Conservation (phyloP, 2,329 filamentous ascomycete species). For the Sporothrix brasiliensis region DNA sequence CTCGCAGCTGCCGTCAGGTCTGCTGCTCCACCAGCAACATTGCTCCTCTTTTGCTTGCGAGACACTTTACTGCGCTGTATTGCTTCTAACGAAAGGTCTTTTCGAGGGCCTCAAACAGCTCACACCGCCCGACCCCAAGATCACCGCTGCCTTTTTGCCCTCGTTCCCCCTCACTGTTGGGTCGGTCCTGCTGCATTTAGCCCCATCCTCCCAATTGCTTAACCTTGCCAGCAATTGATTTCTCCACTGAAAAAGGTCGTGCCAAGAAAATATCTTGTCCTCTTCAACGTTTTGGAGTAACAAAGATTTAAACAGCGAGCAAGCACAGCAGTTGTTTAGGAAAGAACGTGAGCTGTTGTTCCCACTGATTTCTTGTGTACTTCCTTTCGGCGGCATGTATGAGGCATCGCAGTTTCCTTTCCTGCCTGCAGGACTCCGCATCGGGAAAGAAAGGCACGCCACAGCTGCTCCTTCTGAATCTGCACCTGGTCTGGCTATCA, state of each 20-base stretch:
- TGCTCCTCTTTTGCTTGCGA: not conserved
- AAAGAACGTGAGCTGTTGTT: not conserved
- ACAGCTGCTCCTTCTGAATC: conserved; percentile 9
- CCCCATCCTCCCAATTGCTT: not conserved
- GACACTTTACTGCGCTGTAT: not conserved
- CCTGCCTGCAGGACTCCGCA: not conserved
- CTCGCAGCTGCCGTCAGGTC: not conserved
- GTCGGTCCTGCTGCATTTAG: conserved; percentile 10
- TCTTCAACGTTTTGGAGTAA: not conserved
- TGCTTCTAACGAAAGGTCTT: not conserved
- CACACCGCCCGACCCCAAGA: not conserved
- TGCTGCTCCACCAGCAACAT: no score
- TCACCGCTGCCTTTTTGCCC: conserved; percentile 4
- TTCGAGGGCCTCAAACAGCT: not conserved
- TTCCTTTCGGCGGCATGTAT: not conserved
- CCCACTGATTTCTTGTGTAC: not conserved
- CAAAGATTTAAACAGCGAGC: not conserved
- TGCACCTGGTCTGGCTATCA: not conserved
- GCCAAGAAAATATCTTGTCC: conserved; percentile 5
- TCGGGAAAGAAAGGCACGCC: conserved; percentile 12
- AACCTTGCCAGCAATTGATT: conserved; percentile 1
- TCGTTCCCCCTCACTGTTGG: not conserved
- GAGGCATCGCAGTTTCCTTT: conserved; percentile 16
- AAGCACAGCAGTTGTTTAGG: not conserved
- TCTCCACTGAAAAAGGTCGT: conserved; percentile 8